Base-by-base conservation (phyloP, 345 rosid genomes). In the Gossypium rotundifolium region DNA sequence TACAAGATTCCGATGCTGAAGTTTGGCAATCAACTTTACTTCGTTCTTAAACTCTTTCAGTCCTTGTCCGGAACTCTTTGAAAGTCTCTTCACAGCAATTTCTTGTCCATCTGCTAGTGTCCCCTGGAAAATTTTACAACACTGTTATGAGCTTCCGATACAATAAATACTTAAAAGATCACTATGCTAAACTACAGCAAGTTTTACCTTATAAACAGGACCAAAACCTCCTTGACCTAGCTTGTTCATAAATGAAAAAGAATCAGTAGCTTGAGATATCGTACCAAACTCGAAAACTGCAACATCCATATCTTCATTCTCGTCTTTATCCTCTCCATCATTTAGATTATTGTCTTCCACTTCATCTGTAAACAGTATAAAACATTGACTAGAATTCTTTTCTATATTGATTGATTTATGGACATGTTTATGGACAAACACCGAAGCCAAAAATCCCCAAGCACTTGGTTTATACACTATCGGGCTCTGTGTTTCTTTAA, bases 71-170 rank as follows among this genome's bases (percentile, higher is more conserved):
- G 91, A 88, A 70, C 65, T 75, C 42, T 20, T 59, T 0, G 89
- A 85, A 11, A 85, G 81, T 75, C 88, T 84, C 52, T 88, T 88
- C 58, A 88, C 84, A 7, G 87, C 91, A 6, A 88, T 80, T 69
- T 85, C 84, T 14, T 75, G 82, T 12, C 88, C 85, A 64, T 80
- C 76, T 13, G 3, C 17, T 1, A 88, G 61, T 12, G 48, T 78
- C 3, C 91, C 89, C 91, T 87, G 74, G n/a, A 76, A 66, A 16
- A 52, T 33, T 71, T n/a, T n/a, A 33, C 9, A n/a, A 2, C n/a
- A 17, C 12, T 0, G 8, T 68, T 4, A 23, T 67, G 44, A 75
- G 7, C 69, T 0, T 7, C 11, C 2, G 16, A 46, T 49, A 1
- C 8, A 62, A 11, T 3, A 11, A 0, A 13, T 42, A 65, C 54